Conservation (phyloP, 768 basidiomycete genomes). For the Glaciozyma martinii region DNA sequence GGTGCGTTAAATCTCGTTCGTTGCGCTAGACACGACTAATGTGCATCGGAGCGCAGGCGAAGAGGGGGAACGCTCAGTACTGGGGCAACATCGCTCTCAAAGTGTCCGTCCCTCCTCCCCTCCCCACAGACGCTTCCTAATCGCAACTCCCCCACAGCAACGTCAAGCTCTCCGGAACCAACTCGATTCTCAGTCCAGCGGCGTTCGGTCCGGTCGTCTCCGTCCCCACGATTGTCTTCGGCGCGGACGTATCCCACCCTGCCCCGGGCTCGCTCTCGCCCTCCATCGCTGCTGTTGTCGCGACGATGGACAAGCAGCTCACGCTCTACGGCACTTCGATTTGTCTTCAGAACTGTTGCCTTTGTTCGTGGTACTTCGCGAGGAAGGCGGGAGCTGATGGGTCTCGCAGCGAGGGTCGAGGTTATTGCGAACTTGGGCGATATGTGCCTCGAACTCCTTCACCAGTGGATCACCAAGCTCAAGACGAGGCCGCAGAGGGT, state of each 20-base stretch:
- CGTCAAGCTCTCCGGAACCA: constrained; percentile 22
- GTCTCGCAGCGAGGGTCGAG: neutral
- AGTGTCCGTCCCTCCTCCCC: neutral
- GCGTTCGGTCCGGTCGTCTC: constrained; percentile 11
- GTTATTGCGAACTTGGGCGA: neutral
- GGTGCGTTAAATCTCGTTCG: neutral
- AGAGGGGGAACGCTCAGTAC: constrained; percentile 16
- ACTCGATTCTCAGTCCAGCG: constrained; percentile 11
- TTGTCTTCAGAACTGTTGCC: constrained; percentile 15
- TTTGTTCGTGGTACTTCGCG: neutral
- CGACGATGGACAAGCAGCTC: constrained; percentile 11
- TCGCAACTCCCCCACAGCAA: neutral
- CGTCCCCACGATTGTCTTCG: constrained; percentile 4
- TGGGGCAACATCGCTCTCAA: constrained; percentile 14
- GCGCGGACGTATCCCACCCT: constrained; percentile 24
- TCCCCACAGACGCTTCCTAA: neutral
- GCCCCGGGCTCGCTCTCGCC: constrained; percentile 21
- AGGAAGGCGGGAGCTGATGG: too few species aligned
- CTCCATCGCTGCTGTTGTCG: constrained; percentile 29
- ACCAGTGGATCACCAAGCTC: neutral
- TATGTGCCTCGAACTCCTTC: neutral
- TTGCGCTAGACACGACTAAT: too few species aligned
- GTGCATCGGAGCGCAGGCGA: neutral
- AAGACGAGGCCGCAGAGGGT: constrained; percentile 1
- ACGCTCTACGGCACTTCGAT: constrained; percentile 22